Base-by-base conservation (phyloP, 768 basidiomycete species). In the Lactarius pseudohatsudake region DNA sequence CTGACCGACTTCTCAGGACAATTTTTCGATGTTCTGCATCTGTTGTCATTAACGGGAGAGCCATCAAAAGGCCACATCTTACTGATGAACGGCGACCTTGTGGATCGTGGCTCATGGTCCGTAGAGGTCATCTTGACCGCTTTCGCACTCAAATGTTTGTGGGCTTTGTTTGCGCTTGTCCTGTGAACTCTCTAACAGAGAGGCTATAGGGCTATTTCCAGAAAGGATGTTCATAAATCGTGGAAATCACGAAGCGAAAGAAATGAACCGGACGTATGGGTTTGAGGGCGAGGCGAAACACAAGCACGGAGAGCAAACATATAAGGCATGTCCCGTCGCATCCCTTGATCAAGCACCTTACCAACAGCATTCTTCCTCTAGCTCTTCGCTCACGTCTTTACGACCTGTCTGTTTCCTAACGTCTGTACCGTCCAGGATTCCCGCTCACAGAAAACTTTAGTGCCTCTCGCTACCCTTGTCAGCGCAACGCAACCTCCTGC, bases 221-320 rank as follows among this genome's bases (percentile, higher is more conserved):
- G 85, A 85, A 64, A 85, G 81, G 65, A 92, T 98, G 82, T 96
- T 85, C 76, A 86, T 99, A 75, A 98, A 99, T 76, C 86, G 96
- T 69, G 96, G 96, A 20, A 98, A 98, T 78, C 96, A 98, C 74
- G 94, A 96, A 78, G 89, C 94, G 66, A 92, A 92, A 75, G 95
- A 98, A 56, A 98, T 99, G 97, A 99, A 99, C 77, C 81, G 89
- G 58, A 85, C 88, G 26, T 95, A 96, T 76, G 94, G 94, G 1
- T 96, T 96, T 73, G 94, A 96, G 76, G 95, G 96, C 47, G 97
- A 99, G 79, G 91, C 88, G 36, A 96, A 96, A 74, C 91, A 96
- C 73, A 98, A 99, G 76, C 94, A 96, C 71, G 95, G 95, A 34
- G 95, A 97, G 73, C 89, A 94, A 75, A 90, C 93, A 0, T 98